These are phyloP conservation scores for Vigna nakashimae DNA, from an alignment of 306 rosid genomes.

Conservation along the genomic window DNA sequence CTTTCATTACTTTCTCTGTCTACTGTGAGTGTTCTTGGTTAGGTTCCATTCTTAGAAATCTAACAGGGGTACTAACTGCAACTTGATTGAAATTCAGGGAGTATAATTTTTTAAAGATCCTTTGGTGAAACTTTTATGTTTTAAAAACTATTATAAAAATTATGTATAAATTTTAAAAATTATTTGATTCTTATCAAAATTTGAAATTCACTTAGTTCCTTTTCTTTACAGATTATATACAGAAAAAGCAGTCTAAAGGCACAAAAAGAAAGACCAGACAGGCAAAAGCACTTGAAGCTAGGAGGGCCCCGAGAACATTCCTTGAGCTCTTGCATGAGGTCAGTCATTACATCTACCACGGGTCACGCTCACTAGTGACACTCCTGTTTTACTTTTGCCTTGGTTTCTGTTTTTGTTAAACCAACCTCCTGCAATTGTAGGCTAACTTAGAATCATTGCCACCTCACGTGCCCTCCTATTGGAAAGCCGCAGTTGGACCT, in stretches of 20 bases:
- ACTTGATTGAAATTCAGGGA: background rate
- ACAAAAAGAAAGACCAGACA: slow-evolving; percentile 91
- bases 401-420: background rate
- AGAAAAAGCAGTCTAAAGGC: slow-evolving; percentile 82
- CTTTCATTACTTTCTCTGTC: too few relatives aligned
- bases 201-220: background rate
- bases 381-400: slow-evolving; percentile 1
- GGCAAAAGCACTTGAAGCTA: slow-evolving; percentile 98
- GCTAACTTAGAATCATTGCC: slow-evolving; percentile 85
- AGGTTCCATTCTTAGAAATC: too few relatives aligned
- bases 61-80: background rate
- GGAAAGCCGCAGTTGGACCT: slow-evolving; percentile 94
- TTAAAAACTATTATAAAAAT: background rate
- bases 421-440: slow-evolving; percentile 50
- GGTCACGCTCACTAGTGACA: background rate
- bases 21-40: too few relatives aligned
- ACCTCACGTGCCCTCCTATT: slow-evolving; percentile 81
- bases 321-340: slow-evolving; percentile 95
- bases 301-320: slow-evolving; percentile 88
- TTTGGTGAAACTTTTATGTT: background rate
- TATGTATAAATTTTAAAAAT: background rate
- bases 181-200: background rate
- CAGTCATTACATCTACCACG: slow-evolving; percentile 49
- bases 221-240: slow-evolving; percentile 59
- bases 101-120: background rate